Evolutionary conservation across 208 protist genomes (phyloP), one percentile per base, ranked within the genome.

Genomic region (Wallacemonas sp.): DNA sequence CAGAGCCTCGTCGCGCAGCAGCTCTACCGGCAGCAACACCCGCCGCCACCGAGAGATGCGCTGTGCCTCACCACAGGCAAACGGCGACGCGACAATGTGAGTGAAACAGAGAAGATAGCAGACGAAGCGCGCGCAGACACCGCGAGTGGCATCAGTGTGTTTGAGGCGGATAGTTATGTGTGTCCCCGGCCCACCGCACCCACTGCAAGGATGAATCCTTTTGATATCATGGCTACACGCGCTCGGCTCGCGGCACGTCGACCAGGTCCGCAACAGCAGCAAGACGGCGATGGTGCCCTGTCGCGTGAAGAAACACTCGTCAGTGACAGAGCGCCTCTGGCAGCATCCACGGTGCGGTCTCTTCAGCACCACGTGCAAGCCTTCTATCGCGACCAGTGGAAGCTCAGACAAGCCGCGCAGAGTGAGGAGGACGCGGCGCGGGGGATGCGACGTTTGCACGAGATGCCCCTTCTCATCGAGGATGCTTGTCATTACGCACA

Each of bases 401-500:
- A 38, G 30, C 28, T 5, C 8, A 26, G 51, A 5, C 28, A 58
- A 6, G 31, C 51, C 5, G 51, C 51, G 22, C 30, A 33, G 5
- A 8, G 4, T 19, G 51, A 34, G 4, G 51, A 58, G n/a, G 51
- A 58, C 28, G 51, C 24, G 12, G 27, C n/a, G 19, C 56, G 36
- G 5, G 11, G 19, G 11, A 15, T 62, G 14, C 54, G 31, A 3
- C 39, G 49, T 14, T 36, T 70, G 11, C 59, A 62, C 1, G 67
- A 72, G 47, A 45, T 75, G 31, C 64, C 65, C 0, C 24, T 64
- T 21, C 62, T 87, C 14, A 55, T 83, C 9, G 63, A 68, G 26
- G 80, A 87, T 68, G 72, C 77, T 8, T 36, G 80, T 0, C 66
- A 59, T 0, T 87, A 87, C 55, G 75, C 72, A 5, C 33, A 62